phyloP scores from a whole-genome alignment of 78 protist genomes.

The Chrysochromulina parva region DNA sequence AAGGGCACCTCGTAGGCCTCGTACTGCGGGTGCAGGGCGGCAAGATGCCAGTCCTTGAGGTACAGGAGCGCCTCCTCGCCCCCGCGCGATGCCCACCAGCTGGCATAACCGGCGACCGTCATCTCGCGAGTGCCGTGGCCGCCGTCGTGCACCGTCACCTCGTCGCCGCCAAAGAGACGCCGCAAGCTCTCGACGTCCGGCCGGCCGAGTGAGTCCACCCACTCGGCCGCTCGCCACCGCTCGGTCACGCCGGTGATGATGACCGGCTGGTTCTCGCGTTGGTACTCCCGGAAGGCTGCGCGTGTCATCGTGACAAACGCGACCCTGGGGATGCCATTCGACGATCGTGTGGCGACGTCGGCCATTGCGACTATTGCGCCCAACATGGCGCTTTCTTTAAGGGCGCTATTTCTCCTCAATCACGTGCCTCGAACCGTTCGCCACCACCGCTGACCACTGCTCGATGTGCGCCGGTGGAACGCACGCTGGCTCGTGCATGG shows the following conservation, averaged over 20 bases:
- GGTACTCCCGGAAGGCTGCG: too few species aligned
- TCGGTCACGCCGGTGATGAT: background rate
- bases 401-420: too few species aligned
- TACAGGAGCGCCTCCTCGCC: background rate
- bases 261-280: background rate
- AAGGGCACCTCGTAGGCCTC: background rate
- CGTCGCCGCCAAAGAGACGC: background rate
- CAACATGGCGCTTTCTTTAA: too few species aligned
- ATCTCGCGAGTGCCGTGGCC: background rate
- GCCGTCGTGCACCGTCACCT: background rate
- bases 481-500: too few species aligned
- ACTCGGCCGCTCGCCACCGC: background rate
- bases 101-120: background rate
- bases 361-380: too few species aligned
- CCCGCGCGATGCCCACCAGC: background rate
- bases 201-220: background rate
- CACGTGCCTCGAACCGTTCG: too few species aligned
- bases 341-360: too few species aligned
- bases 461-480: too few species aligned
- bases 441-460: too few species aligned
- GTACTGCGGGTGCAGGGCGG: background rate
- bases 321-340: too few species aligned
- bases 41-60: slow-evolving; percentile 32
- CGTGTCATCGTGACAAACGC: too few species aligned
- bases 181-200: background rate